These are phyloP conservation scores for Lipomyces spencermartinsiae DNA, from an alignment of 805 yeast genomes.

Conservation along the genomic window DNA sequence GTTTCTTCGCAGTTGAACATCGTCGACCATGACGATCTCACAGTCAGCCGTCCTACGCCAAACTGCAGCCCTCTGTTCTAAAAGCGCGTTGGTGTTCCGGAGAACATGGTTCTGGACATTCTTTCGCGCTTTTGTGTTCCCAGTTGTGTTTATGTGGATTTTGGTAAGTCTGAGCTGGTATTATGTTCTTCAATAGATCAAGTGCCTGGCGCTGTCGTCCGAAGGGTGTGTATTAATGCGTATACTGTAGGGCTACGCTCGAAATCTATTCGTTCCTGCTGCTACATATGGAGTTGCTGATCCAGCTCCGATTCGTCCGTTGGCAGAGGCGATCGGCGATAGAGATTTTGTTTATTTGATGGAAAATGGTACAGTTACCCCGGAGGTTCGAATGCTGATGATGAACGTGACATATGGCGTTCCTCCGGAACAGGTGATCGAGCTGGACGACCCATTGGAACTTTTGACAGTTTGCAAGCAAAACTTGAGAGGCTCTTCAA, in stretches of 20 bases:
- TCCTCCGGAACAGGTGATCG: conserved; percentile 42
- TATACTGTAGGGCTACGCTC: conserved; percentile 43
- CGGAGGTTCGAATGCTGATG: conserved; percentile 44
- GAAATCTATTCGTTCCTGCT: conserved; percentile 44
- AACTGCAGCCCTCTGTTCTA: conserved; percentile 35
- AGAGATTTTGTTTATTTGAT: conserved; percentile 43
- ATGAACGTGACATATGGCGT: conserved; percentile 44
- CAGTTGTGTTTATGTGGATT: conserved; percentile 45
- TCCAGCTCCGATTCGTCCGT: conserved; percentile 40
- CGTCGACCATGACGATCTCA: neutral
- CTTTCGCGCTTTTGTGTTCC: conserved; percentile 45
- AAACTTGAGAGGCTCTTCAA: conserved; percentile 45
- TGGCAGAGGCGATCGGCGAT: conserved; percentile 41
- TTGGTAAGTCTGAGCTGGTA: conserved; percentile 40
- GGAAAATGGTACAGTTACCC: conserved; percentile 38
- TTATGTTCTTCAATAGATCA: neutral
- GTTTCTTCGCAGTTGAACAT: neutral
- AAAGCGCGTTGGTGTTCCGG: conserved; percentile 29
- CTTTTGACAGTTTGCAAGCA: conserved; percentile 43
- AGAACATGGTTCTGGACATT: conserved; percentile 46
- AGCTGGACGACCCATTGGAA: conserved; percentile 40
- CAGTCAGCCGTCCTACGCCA: conserved; percentile 31
- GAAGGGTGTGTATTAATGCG: neutral
- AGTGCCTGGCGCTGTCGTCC: neutral
- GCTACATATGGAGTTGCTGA: conserved; percentile 46